Evolutionary conservation across 768 basidiomycete genomes (phyloP), one percentile per base, ranked within the genome.

Genomic region (Cystofilobasidium capitatum): DNA sequence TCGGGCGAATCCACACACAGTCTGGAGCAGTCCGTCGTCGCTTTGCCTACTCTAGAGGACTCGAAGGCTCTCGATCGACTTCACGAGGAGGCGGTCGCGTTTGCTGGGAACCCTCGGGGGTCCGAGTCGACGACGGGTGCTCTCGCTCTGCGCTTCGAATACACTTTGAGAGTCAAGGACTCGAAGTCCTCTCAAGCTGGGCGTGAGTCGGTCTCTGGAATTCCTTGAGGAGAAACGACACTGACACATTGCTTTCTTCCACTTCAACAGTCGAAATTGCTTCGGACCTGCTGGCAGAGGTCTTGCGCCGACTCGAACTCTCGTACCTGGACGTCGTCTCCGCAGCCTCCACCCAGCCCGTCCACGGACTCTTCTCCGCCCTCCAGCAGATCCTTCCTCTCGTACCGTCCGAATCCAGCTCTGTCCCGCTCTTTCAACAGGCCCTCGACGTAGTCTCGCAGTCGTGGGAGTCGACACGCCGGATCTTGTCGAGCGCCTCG

Each of bases 331-430:
- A 68, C 24, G 54, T 68, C 39, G 39, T 68, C 36, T 39, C 31
- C 22, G 66, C 66, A 9, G 47, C 66, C 2, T 44, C 36, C 7
- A 40, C 36, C 8, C 55, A 54, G 1, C 66, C 66, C 0, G 61
- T 68, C 2, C 66, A 68, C 33, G 66, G 66, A 3, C 62, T 68
- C 13, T 51, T 68, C 20, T 60, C 61, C 39, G 47, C 59, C 33
- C 44, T 68, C 0, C 66, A 68, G 66, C 61, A 67, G 31, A 67
- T 62, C 51, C 39, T 67, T n/a, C 45, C 60, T 16, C 58, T 51
- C 40, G 37, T 61, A 13, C 26, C 59, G 14, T 12, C 51, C 6
- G 37, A n/a, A 6, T 2, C 22, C 39, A 17, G 22, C 54, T 36
- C 31, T 42, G 22, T 31, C 45, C 39, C 31, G 0, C 6, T 67